Base-by-base conservation (phyloP, 2,329 filamentous ascomycete genomes). In the Sporothrix protearum region DNA sequence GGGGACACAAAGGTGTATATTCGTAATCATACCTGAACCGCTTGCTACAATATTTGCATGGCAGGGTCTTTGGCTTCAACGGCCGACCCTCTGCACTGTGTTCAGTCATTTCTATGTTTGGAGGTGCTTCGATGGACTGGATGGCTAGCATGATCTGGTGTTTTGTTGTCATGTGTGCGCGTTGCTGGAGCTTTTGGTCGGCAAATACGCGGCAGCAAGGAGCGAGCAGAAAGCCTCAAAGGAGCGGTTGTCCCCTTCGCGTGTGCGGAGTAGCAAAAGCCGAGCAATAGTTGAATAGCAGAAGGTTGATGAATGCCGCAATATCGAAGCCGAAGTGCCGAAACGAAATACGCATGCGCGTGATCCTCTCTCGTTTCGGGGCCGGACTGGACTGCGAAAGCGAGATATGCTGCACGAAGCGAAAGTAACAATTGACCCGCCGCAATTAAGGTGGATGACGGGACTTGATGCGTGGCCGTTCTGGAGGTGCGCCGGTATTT, bases 21-120 rank as follows among this genome's bases (percentile, higher is more conserved):
- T 28, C n/a, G 14, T 45, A 33, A 73, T 79, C 85, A 80, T 79
- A 88, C 87, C 87, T 85, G 79, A 89, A 89, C 73, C 84, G 83
- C 77, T 89, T 89, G 79, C 84, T 86, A 79, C 87, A 89, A 77
- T 87, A 89, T 77, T 86, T 86, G 83, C 87, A 89, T 71, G 87
- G 87, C 73, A 89, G 79, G 67, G 85, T 87, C 80, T 89, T 88
- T 75, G 87, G 87, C 76, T 89, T 88, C 78, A 87, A 85, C 75
- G 86, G 84, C 76, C 85, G 84, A 76, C 80, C 80, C 76, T 88
- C 86, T 71, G 81, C 82, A 74, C 81, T 82, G 75, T 87, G 85
- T 57, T 84, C 82, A 76, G 78, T 76, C 78, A 76, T 78, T 72
- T 75, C 78, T 73, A 80, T 77, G 67, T 80, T 77, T 72, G 78